phyloP scores from a whole-genome alignment of 139 green algal species.

The Bryopsis sp. region DNA sequence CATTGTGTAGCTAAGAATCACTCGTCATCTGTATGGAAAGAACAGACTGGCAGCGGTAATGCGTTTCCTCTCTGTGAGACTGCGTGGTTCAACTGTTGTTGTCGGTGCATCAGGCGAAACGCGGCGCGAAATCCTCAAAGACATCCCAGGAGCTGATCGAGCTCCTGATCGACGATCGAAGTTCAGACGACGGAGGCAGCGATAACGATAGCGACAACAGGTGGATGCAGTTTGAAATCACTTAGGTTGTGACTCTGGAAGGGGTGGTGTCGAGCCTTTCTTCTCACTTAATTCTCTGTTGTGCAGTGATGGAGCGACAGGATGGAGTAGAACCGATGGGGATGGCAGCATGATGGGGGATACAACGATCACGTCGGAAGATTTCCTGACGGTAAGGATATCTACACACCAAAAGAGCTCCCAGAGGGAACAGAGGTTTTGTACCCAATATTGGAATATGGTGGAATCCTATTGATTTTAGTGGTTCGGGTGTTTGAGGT shows the following conservation, averaged over 20 bases:
- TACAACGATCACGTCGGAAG: slow-evolving; percentile 1
- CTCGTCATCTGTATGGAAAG: too few species aligned
- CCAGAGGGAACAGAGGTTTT: background rate
- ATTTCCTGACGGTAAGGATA: slow-evolving; percentile 13
- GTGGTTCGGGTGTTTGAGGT: background rate
- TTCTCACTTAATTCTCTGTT: too few species aligned
- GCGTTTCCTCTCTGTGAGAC: too few species aligned
- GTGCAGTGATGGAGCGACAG: slow-evolving; percentile 6
- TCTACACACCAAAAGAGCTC: background rate
- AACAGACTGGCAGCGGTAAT: too few species aligned
- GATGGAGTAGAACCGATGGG: background rate
- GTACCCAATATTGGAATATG: background rate
- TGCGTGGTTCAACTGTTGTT: too few species aligned
- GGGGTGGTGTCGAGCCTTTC: too few species aligned
- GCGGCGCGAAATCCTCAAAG: too few species aligned
- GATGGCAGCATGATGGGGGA: background rate
- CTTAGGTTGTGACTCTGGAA: too few species aligned
- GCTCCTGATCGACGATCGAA: background rate
- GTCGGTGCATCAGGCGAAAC: too few species aligned
- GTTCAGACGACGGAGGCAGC: background rate
- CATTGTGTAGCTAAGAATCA: too few species aligned
- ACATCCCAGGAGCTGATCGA: slow-evolving; percentile 14
- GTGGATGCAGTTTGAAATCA: too few species aligned
- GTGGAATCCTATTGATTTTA: background rate
- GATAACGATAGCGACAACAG: slow-evolving; percentile 15